Evolutionary conservation across 1,284 basidiomycete genomes (phyloP).

Genomic region (Paramarasmius palmivorus): DNA sequence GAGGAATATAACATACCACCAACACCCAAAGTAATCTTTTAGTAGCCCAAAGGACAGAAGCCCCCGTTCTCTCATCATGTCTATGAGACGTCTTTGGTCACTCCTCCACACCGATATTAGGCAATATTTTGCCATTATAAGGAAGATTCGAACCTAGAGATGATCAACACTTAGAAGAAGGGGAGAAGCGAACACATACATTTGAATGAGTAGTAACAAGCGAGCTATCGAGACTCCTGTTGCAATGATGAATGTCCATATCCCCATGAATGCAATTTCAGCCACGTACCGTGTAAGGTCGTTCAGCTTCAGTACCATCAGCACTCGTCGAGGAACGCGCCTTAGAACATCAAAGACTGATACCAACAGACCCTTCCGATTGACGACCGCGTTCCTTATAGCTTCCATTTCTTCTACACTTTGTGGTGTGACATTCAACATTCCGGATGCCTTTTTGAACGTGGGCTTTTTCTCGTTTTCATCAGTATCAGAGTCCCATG

Average conservation of each 20-base stretch:
- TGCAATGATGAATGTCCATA: constrained; percentile 1
- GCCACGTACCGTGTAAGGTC: constrained; percentile 72
- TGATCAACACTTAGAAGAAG: neutral
- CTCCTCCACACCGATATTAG: constrained; percentile 82
- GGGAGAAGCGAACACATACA: constrained; percentile 33
- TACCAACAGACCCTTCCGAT: constrained; percentile 77
- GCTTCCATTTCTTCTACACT: constrained; percentile 74
- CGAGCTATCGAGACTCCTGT: constrained; percentile 69
- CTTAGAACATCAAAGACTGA: constrained; percentile 86
- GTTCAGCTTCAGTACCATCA: constrained; percentile 74
- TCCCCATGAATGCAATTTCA: neutral
- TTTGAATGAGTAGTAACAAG: constrained; percentile 76
- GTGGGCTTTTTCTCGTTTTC: constrained; percentile 29
- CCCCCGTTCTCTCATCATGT: constrained; percentile 49
- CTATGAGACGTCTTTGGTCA: constrained; percentile 58
- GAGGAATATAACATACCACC: constrained; percentile 53
- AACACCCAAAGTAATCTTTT: constrained; percentile 55
- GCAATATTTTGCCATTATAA: constrained; percentile 93
- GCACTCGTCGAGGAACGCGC: constrained; percentile 78
- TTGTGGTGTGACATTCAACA: constrained; percentile 74
- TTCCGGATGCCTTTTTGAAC: constrained; percentile 64
- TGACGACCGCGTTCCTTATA: constrained; percentile 78
- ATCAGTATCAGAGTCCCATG: constrained; percentile 42
- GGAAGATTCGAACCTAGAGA: constrained; percentile 76
- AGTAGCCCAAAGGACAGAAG: constrained; percentile 54